Evolutionary conservation across 2,329 filamentous ascomycete species (phyloP).

Genomic region (Alternaria arborescens): DNA sequence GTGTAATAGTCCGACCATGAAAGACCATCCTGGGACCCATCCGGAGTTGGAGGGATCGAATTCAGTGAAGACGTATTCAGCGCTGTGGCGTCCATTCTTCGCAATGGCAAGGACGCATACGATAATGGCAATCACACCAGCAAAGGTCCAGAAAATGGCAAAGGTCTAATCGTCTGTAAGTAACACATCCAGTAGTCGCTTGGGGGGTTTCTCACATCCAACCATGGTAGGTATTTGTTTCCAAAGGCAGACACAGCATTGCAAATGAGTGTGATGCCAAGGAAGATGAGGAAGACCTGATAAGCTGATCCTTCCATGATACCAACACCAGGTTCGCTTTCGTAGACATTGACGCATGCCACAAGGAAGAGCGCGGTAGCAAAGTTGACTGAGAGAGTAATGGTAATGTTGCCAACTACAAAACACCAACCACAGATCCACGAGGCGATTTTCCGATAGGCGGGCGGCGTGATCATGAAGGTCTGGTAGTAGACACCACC

Average conservation of each 20-base stretch:
- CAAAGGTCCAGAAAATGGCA: slow-evolving; percentile 79
- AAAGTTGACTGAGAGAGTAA: slow-evolving; percentile 84
- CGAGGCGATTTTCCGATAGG: slow-evolving; percentile 69
- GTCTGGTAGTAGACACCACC: slow-evolving; percentile 83
- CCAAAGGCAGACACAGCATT: slow-evolving; percentile 62
- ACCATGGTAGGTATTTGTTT: slow-evolving; percentile 63
- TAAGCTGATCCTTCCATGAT: slow-evolving; percentile 56
- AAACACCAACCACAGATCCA: slow-evolving; percentile 82
- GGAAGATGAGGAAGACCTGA: slow-evolving; percentile 60
- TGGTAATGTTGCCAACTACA: slow-evolving; percentile 81
- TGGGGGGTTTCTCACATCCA: slow-evolving; percentile 68
- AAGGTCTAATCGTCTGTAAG: slow-evolving; percentile 63
- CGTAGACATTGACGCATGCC: slow-evolving; percentile 65
- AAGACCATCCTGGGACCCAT: slow-evolving; percentile 76
- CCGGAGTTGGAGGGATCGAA: slow-evolving; percentile 72
- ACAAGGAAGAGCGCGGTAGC: slow-evolving; percentile 67
- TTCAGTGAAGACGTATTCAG: slow-evolving; percentile 70
- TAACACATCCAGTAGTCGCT: slow-evolving; percentile 26
- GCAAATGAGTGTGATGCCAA: slow-evolving; percentile 59
- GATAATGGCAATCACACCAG: slow-evolving; percentile 71
- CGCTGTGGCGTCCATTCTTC: slow-evolving; percentile 71
- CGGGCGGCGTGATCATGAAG: slow-evolving; percentile 73
- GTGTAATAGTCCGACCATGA: slow-evolving; percentile 75
- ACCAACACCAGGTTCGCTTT: slow-evolving; percentile 55
- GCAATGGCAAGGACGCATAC: slow-evolving; percentile 71